Percentiles rank a stretch among this genome's conserved stretches.
phyloP scores from a whole-genome alignment of 345 rosid genomes.

The Camelina sativa region DNA sequence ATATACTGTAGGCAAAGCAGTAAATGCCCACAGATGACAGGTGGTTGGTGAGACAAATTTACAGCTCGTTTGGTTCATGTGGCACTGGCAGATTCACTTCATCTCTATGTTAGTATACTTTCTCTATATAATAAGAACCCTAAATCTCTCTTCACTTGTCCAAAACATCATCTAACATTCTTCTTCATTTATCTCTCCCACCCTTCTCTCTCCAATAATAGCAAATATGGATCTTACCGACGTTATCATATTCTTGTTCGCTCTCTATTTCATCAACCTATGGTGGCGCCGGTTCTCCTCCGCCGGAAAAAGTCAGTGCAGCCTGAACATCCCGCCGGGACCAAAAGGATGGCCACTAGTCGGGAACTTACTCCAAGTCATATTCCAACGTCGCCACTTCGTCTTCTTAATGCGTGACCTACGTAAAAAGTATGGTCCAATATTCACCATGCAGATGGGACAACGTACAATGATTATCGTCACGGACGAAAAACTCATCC shows the following conservation, averaged over 20 bases:
- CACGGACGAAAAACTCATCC: constrained; percentile 79
- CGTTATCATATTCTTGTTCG: constrained; percentile 48
- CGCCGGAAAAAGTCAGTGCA: constrained; percentile 20
- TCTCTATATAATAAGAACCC: constrained; percentile 41
- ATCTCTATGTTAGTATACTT: constrained; percentile 14
- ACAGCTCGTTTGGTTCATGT: constrained; percentile 16
- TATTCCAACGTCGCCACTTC: constrained; percentile 79
- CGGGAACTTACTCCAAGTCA: constrained; percentile 76
- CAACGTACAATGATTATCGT: constrained; percentile 86
- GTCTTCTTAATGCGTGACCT: constrained; percentile 67
- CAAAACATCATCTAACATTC: constrained; percentile 28
- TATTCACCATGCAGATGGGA: constrained; percentile 95
- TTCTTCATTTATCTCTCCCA: constrained; percentile 8
- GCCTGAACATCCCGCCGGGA: constrained; percentile 73
- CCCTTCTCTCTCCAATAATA: constrained; percentile 1
- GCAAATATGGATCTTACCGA: constrained; percentile 62
- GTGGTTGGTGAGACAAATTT: constrained; percentile 43
- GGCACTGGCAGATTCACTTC: constrained; percentile 16
- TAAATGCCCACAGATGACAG: constrained; percentile 38
- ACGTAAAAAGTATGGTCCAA: constrained; percentile 78
- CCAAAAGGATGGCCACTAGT: constrained; percentile 91
- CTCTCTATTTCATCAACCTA: constrained; percentile 51
- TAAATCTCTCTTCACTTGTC: constrained; percentile 18
- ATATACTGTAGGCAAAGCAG: constrained; percentile 20
- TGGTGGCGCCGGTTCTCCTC: constrained; percentile 61